Evolutionary conservation across 1,139 yeast genomes (phyloP), one percentile per base, ranked within the genome.

Genomic region (Magnusiomyces magnusii): DNA sequence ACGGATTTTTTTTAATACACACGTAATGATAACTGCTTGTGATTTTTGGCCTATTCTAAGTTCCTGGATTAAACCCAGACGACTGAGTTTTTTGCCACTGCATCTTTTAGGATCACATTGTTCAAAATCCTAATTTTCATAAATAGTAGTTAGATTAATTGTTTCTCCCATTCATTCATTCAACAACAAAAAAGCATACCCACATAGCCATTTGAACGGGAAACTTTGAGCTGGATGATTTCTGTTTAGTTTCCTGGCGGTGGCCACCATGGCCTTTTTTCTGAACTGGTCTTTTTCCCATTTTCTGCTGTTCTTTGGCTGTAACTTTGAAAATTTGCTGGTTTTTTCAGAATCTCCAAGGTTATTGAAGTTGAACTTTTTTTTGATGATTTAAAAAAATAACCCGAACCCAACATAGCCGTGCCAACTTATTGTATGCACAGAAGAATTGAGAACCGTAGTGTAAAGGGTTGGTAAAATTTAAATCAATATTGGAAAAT

Each of bases 21-120:
- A 69, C 58, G 97, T 85, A 1, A 93, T 96, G 7, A 93, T 92
- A 1, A 95, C 74, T 9, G 99, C 99, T 61, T 80, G 84, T 68
- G 89, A 93, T 73, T 91, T 93, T 68, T 92, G 97, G 0, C 99
- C 99, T 17, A 93, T 82, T 62, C 95, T 76, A 62, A 95, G 72
- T 61, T 83, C 82, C 62, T 84, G 83, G 56, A 95, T 91, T 39
- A 90, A 74, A 0, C 99, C 99, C 44, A 93, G 73, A 59, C 99
- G 78, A 69, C 90, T 97, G 47, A 93, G 78, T 71, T 92, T 93
- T 75, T 93, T 93, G 28, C 99, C 99, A 64, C 96, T 87, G 70
- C 99, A 93, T 70, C 98, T 80, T 71, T 95, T 95, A 2, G 99
- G 99, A 73, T 93, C 99, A 75, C 99, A 93, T 71, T 93, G 99